A percentile compares a stretch with the other conserved stretches of the same genome.
Conservation (phyloP, 306 rosid species). For the Dryas alaskensis region DNA sequence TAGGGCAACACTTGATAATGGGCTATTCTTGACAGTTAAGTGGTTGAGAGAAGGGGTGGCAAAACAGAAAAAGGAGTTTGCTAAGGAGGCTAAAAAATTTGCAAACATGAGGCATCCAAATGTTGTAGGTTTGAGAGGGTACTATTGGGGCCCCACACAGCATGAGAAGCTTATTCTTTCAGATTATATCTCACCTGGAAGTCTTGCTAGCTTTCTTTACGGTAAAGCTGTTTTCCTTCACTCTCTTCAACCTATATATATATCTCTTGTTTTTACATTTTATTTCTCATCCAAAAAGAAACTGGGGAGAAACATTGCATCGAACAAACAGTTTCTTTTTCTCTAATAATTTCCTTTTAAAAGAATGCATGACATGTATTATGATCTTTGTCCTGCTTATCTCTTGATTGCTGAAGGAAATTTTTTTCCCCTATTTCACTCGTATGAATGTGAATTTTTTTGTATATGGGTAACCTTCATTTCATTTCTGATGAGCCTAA, state of each 20-base stretch:
- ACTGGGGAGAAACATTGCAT: background rate
- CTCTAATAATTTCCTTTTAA: background rate
- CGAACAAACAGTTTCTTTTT: background rate
- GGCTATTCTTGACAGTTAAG: conserved; percentile 81
- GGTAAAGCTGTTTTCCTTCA: conserved; percentile 51
- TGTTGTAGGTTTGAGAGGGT: conserved; percentile 90
- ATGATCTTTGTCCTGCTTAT: background rate
- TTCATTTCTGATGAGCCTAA: conserved; percentile 22
- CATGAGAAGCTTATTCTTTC: conserved; percentile 98
- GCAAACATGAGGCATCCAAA: conserved; percentile 97
- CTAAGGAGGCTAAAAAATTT: conserved; percentile 91
- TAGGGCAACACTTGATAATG: conserved; percentile 84
- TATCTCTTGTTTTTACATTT: background rate
- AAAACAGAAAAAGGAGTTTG: conserved; percentile 91
- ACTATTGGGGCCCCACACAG: conserved; percentile 99
- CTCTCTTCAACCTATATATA: conserved; percentile 4
- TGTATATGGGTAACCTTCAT: conserved; percentile 12
- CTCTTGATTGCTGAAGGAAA: background rate
- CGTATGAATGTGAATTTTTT: background rate
- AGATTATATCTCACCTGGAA: conserved; percentile 87
- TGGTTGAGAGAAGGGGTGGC: conserved; percentile 99
- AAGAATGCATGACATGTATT: background rate
- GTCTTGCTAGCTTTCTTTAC: conserved; percentile 84
- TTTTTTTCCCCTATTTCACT: background rate
- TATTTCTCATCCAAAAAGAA: background rate